These are phyloP conservation scores for Gonapodya sp. DNA, from an alignment of 192 early-diverging fungal genomes.

Conservation along the genomic window DNA sequence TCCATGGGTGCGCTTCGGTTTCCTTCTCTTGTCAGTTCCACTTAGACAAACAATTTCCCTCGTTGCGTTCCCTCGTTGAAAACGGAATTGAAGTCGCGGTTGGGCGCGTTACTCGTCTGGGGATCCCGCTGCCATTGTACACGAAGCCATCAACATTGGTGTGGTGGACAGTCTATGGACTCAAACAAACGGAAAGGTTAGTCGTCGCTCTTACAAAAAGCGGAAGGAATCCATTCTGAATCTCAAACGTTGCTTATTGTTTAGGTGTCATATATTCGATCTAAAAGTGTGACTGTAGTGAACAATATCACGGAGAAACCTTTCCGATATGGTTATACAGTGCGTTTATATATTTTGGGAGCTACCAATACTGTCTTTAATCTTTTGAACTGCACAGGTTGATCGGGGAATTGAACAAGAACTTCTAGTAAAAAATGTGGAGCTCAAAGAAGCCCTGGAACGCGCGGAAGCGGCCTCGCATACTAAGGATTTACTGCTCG, in stretches of 20 bases:
- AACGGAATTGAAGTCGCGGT: background rate
- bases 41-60: too few relatives aligned
- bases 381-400: too few relatives aligned
- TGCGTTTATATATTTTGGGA: too few relatives aligned
- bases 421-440: background rate
- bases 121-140: background rate
- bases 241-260: too few relatives aligned
- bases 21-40: background rate
- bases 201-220: too few relatives aligned
- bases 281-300: background rate
- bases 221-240: too few relatives aligned
- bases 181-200: background rate
- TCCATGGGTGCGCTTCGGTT: background rate
- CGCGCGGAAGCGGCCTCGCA: slow-evolving; percentile 6
- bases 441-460: slow-evolving; percentile 9
- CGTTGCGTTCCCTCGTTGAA: too few relatives aligned
- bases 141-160: background rate
- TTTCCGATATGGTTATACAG: background rate
- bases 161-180: background rate
- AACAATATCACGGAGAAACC: background rate
- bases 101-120: background rate
- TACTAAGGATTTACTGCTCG: background rate
- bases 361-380: too few relatives aligned
- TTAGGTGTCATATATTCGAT: background rate
- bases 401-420: background rate